Base-by-base conservation (phyloP, 2,329 filamentous ascomycete species). In the Epichloe elymi region DNA sequence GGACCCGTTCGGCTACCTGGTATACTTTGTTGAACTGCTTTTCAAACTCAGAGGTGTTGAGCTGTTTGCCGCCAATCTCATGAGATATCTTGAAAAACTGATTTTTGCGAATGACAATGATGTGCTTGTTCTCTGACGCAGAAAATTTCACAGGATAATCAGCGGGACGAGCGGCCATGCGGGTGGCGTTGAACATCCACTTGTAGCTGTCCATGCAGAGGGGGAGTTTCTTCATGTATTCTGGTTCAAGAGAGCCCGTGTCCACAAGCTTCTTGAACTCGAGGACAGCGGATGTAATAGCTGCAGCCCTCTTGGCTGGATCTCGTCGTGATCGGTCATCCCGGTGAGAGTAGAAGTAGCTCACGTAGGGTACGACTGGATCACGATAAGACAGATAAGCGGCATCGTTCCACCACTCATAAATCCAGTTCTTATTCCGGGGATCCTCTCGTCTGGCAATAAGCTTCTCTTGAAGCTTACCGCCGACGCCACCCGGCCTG, bases 151-250 rank as follows among this genome's bases (percentile, higher is more conserved):
- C 74, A 10, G 87, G 85, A 63, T 88, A 81, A 65, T 98, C 93
- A 36, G 82, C 78, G 12, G 88, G 86, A 62, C 84, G 85, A 50
- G 86, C 85, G 33, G 91, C 85, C 40, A 97, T 83, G 59, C 93
- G 85, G 68, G 81, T 86, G 69, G 80, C 82, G 71, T 98, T 97
- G 79, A 98, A 98, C 93, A 98, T 98, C 80, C 84, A 97, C 73
- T 95, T 76, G 75, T 96, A 97, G 65, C 88, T 93, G 75, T 89
- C 89, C 93, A 98, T 98, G 69, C 90, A 93, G 64, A 97, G 91
- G 54, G 93, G 93, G 53, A 94, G 78, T 71, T 89, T 90, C 75
- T 94, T 94, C 89, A 98, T 95, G 73, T 96, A 97, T 71, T 98
- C 93, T 23, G 93, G 93, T 74, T 98, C 93, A 49, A 98, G 75